Base-by-base conservation (phyloP, 352 stramenopile species). In the Phytophthora megakarya region DNA sequence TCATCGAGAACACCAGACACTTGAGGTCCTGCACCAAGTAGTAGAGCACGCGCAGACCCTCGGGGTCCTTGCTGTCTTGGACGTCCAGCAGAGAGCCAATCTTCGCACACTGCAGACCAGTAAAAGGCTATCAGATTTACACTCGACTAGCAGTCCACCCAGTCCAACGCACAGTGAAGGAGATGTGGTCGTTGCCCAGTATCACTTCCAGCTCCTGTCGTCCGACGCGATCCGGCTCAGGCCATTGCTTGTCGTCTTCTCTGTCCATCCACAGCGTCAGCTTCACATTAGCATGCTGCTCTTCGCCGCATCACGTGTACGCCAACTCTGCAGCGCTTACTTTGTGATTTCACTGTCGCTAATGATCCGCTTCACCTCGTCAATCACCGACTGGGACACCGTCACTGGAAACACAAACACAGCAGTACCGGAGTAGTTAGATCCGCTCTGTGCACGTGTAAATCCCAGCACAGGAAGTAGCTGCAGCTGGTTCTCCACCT, bases 11-110 rank as follows among this genome's bases (percentile, higher is more conserved):
- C 15, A 99, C 89, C 22, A 99, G 72, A 65, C 93, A 98, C 70
- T 98, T 98, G 46, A 99, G 79, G 73, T 99, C 97, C 74, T 99
- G 96, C 22, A 98, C 92, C 26, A 99, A 79, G 76, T 98, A 99
- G 77, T 99, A 99, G 54, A 99, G 96, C 47, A 93, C 84, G 18
- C 86, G 76, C 19, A 99, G 79, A 22, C 96, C 96, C 54, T 98
- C 92, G 0, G 96, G 96, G 72, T 99, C 97, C 28, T 98, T 95
- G 78, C 92, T 98, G 61, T 98, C 88, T 69, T 98, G 86, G 16
- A 99, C 93, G 60, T 99, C 92, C 32, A 97, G 70, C 47, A 98
- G 75, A 47, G 92, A 98, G 16, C 92, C 93, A 68, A 99, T 98
- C 77, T 99, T 98, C 46, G 91, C 80, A 62, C 93, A 98, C 80